Evolutionary conservation across 345 rosid species (phyloP).

Genomic region (Diplotaxis tenuifolia): DNA sequence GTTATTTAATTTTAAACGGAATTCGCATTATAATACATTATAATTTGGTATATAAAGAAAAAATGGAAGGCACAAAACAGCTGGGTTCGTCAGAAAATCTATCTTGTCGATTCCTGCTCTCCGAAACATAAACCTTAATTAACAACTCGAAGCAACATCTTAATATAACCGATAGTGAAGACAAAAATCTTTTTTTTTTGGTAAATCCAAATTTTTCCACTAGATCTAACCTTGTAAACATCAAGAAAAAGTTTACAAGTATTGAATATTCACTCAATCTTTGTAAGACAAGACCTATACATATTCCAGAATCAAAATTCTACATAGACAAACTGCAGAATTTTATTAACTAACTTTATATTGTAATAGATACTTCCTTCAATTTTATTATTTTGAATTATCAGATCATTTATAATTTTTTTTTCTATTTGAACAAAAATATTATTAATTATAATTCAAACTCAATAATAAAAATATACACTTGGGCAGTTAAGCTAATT

Average conservation of each 20-base stretch:
- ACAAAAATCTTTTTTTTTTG: background rate
- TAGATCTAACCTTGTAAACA: constrained; percentile 36
- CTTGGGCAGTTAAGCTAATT: background rate
- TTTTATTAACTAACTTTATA: too few relatives aligned
- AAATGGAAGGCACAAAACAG: constrained; percentile 28
- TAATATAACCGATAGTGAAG: constrained; percentile 12
- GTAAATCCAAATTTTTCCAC: background rate
- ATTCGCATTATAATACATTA: background rate
- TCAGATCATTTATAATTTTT: background rate
- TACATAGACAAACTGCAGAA: background rate
- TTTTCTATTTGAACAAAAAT: too few relatives aligned
- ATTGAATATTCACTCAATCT: background rate
- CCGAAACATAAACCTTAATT: constrained; percentile 30
- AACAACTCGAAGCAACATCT: constrained; percentile 31
- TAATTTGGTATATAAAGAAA: background rate
- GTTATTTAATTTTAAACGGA: background rate
- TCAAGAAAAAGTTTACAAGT: background rate
- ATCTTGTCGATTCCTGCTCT: constrained; percentile 38
- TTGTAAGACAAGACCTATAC: background rate
- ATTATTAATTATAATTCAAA: too few relatives aligned
- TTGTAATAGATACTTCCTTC: background rate
- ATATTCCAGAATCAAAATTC: background rate
- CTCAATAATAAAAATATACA: background rate
- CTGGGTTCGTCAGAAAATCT: constrained; percentile 24
- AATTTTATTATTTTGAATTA: too few relatives aligned